Evolutionary conservation across 306 rosid genomes (phyloP), one percentile per base, ranked within the genome.

Genomic region (Trichosanthes cucumerina): DNA sequence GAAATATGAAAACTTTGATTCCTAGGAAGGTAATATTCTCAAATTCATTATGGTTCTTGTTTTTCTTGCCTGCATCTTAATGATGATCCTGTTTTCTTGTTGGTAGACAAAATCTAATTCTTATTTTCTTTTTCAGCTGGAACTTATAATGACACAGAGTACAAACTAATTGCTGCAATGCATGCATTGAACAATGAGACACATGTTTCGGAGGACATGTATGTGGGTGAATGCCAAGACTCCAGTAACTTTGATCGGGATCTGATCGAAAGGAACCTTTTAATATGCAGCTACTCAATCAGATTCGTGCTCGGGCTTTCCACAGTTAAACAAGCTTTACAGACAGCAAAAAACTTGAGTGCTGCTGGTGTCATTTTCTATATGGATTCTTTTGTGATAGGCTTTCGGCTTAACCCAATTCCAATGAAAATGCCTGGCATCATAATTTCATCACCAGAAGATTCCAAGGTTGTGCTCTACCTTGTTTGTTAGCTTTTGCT

Each of bases 261-360:
- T 79, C 80, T 91, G 79, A 79, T 96, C 77, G 79, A 73, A 80
- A 97, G 96, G 33, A 96, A 91, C 79, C 93, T 96, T 80, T 80
- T 96, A 87, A 92, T 96, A 44, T 96, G 99, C 83, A 96, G 98
- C 93, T 96, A 96, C 79, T 92, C 99, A 50, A 96, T 96, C 31
- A 90, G 98, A 69, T 96, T 96, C 82, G 92, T 96, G 74, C 93
- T 96, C 63, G 99, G 99, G 41, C 83, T 90, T 75, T 92, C 98
- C 41, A 91, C 91, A 1, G 77, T 96, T 80, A 89, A 92, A 81
- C 90, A 64, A 74, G 91, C 98, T 26, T 58, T 86, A 64, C 87
- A 91, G 84, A 81, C 93, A 44, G 97, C 96, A 41, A 90, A 90
- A 85, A 90, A 92, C 76, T 86, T 89, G 54, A 91, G 98, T 78